Percentiles rank a stretch among this genome's conserved stretches.
phyloP scores from a whole-genome alignment of 2,329 filamentous ascomycete species.

The Ophiostoma sp. region DNA sequence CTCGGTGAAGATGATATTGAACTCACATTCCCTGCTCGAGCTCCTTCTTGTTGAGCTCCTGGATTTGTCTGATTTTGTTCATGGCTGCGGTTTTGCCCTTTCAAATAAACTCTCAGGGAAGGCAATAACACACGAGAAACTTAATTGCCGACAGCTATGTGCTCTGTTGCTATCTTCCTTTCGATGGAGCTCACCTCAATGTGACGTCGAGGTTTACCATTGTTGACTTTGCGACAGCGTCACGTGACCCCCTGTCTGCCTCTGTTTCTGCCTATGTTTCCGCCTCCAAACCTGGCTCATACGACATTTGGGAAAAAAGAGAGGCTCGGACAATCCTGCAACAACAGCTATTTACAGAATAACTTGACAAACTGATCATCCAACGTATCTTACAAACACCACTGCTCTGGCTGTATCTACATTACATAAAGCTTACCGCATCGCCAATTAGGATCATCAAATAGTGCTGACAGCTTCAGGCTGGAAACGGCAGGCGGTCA shows the following conservation, averaged over 20 bases:
- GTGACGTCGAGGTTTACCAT: neutral
- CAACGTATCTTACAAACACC: too few species aligned
- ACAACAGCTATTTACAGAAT: too few species aligned
- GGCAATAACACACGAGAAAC: too few species aligned
- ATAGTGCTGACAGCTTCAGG: conserved; percentile 6
- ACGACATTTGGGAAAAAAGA: too few species aligned
- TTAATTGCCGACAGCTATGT: neutral
- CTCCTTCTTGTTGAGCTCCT: conserved; percentile 88
- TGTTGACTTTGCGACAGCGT: neutral
- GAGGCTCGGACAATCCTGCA: too few species aligned
- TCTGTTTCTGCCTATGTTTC: neutral
- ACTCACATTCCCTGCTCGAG: conserved; percentile 79
- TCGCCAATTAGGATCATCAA: neutral
- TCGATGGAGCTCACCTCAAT: neutral
- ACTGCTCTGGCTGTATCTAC: too few species aligned
- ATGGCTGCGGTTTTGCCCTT: conserved; percentile 45
- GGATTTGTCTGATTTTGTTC: conserved; percentile 91
- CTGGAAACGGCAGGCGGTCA: conserved; percentile 11
- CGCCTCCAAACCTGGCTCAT: too few species aligned
- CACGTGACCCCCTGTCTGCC: neutral
- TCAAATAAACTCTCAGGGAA: neutral
- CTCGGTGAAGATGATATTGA: neutral
- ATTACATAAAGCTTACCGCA: too few species aligned
- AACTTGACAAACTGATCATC: too few species aligned
- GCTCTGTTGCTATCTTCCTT: neutral